Percentiles rank a stretch among this genome's conserved stretches.
phyloP scores from a whole-genome alignment of 106 monocot species.

The Ottelia alismoides region DNA sequence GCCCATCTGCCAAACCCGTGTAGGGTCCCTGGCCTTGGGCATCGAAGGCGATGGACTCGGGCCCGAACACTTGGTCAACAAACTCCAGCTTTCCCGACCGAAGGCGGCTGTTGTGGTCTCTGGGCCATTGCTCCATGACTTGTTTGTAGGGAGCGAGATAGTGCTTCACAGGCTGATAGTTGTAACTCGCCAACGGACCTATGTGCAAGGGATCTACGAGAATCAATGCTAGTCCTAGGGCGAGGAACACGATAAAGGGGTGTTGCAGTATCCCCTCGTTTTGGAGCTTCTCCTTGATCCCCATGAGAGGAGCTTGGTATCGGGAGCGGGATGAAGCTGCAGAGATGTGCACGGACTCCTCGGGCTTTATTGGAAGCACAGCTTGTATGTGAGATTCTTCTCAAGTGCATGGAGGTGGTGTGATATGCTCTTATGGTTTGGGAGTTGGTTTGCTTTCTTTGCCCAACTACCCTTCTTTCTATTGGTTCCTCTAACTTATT shows the following conservation, averaged over 20 bases:
- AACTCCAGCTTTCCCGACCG: slow-evolving; percentile 50
- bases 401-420: too few relatives aligned
- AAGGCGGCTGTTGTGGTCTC: slow-evolving; percentile 52
- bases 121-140: slow-evolving; percentile 60
- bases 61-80: slow-evolving; percentile 60
- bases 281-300: too few relatives aligned
- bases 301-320: too few relatives aligned
- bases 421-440: too few relatives aligned
- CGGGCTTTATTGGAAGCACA: too few relatives aligned
- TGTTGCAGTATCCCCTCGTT: too few relatives aligned
- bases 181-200: slow-evolving; percentile 28
- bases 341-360: too few relatives aligned
- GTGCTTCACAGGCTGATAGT: slow-evolving; percentile 45
- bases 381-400: too few relatives aligned
- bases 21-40: slow-evolving; percentile 59
- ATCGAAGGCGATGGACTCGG: slow-evolving; percentile 91
- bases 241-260: slow-evolving; percentile 29
- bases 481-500: too few relatives aligned
- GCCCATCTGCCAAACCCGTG: slow-evolving; percentile 78
- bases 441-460: too few relatives aligned
- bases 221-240: slow-evolving; percentile 24
- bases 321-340: too few relatives aligned
- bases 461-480: too few relatives aligned
- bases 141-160: slow-evolving; percentile 42
- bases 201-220: slow-evolving; percentile 48